These are phyloP conservation scores for Sclerotinia borealis DNA, from an alignment of 2,329 filamentous ascomycete genomes.

Conservation along the genomic window DNA sequence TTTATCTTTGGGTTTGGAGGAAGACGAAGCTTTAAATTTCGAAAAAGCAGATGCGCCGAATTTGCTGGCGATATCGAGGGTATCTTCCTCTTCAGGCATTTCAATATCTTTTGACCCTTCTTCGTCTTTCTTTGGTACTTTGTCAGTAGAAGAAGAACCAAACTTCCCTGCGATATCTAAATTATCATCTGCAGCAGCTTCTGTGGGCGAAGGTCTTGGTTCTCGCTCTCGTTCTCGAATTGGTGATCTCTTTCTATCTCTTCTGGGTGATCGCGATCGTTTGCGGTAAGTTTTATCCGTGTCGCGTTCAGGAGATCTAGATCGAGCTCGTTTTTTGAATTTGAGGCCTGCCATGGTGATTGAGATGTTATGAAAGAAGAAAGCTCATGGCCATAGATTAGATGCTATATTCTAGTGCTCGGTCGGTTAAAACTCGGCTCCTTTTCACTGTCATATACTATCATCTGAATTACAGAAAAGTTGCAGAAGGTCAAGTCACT, in stretches of 20 bases:
- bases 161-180: conserved; percentile 32
- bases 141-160: conserved; percentile 15
- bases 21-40: conserved; percentile 4
- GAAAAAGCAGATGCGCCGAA: conserved; percentile 9
- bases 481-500: background rate
- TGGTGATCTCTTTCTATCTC: conserved; percentile 40
- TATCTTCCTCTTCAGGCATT: conserved; percentile 8
- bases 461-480: background rate
- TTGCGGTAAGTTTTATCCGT: conserved; percentile 9
- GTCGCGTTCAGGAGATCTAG: conserved; percentile 10
- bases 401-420: background rate
- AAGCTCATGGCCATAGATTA: background rate
- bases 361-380: background rate
- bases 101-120: conserved; percentile 1
- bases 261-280: conserved; percentile 17
- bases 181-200: conserved; percentile 25
- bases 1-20: background rate
- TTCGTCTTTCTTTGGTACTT: conserved; percentile 1
- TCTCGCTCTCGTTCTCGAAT: conserved; percentile 36
- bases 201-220: conserved; percentile 44
- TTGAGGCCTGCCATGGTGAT: conserved; percentile 11
- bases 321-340: conserved; percentile 11
- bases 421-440: conserved; percentile 1
- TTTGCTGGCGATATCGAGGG: conserved; percentile 11
- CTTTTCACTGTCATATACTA: background rate